Base-by-base conservation (phyloP, 148 eudicot genomes). In the Oxyria digyna region DNA sequence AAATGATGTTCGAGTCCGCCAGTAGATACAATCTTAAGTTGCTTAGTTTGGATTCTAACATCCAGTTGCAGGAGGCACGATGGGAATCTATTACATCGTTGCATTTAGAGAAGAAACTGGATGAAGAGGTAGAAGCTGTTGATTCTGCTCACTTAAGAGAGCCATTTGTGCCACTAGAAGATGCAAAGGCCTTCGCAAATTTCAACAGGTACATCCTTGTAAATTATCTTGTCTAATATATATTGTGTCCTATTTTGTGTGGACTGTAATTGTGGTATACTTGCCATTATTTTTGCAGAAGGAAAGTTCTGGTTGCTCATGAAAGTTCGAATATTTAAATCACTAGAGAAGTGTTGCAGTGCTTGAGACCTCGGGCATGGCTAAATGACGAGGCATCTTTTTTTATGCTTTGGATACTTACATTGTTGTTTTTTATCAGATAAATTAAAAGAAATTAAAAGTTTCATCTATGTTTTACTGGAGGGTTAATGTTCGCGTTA, bases 341-440 rank as follows among this genome's bases (percentile, higher is more conserved):
- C 37, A 88, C 96, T 48, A 97, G 87, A 69, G 84, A 84, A 71
- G n/a, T 54, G 31, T 69, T 94, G 73, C 87, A 73, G 74, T 94
- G 99, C 76, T 80, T 94, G 86, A 85, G 78, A 68, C 99, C 85
- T 14, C 73, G 84, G 17, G 83, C 81, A 74, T 94, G 99, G 99
- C 75, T 94, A 76, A 91, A 90, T 73, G 99, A 94, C 75, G 99
- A 94, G 89, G 99, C 88, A 59, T 59, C 37, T 59, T 20, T 20
- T 27, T 59, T n/a, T n/a, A n/a, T n/a, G n/a, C n/a, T n/a, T n/a
- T n/a, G n/a, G n/a, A n/a, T n/a, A n/a, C n/a, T n/a, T n/a, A n/a
- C n/a, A n/a, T n/a, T n/a, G n/a, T n/a, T n/a, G n/a, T n/a, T n/a
- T n/a, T 24, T 26, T 54, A 0, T 54, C 4, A 9, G 62, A 54